Percentiles rank a stretch among this genome's conserved stretches.
Conservation (phyloP, 768 basidiomycete species). For the Naganishia randhawae region DNA sequence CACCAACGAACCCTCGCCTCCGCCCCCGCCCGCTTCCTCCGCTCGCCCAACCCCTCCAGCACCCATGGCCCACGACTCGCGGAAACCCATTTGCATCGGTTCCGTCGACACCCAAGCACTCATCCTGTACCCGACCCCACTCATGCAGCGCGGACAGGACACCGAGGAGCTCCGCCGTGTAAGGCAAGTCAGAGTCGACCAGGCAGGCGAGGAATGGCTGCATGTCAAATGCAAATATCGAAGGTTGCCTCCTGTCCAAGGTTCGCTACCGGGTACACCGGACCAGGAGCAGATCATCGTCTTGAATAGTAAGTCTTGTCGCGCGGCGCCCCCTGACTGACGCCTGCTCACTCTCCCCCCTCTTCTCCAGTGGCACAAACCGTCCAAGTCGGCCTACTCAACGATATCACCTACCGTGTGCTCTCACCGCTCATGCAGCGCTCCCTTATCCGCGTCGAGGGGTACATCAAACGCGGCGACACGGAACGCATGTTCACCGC, state of each 20-base stretch:
- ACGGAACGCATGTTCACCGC: conserved; percentile 69
- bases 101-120: conserved; percentile 29
- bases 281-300: conserved; percentile 14
- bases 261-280: not conserved
- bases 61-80: conserved; percentile 17
- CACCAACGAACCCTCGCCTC: conserved; percentile 22
- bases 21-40: not conserved
- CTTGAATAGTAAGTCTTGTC: conserved; percentile 25
- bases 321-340: not conserved
- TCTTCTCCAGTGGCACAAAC: conserved; percentile 10
- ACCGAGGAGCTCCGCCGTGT: conserved; percentile 16
- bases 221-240: conserved; percentile 28
- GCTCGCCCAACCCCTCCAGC: not conserved
- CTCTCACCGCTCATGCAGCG: conserved; percentile 40
- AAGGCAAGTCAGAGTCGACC: conserved; percentile 21
- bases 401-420: conserved; percentile 31
- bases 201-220: conserved; percentile 30
- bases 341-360: not conserved
- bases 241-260: conserved; percentile 1
- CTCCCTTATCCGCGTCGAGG: conserved; percentile 48
- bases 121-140: conserved; percentile 26
- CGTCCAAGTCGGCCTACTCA: conserved; percentile 42
- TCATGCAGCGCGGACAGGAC: conserved; percentile 22
- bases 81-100: conserved; percentile 28
- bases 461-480: conserved; percentile 44